These are phyloP conservation scores for Emmonsiellopsis sp. DNA, from an alignment of 2,329 filamentous ascomycete species.

Conservation along the genomic window DNA sequence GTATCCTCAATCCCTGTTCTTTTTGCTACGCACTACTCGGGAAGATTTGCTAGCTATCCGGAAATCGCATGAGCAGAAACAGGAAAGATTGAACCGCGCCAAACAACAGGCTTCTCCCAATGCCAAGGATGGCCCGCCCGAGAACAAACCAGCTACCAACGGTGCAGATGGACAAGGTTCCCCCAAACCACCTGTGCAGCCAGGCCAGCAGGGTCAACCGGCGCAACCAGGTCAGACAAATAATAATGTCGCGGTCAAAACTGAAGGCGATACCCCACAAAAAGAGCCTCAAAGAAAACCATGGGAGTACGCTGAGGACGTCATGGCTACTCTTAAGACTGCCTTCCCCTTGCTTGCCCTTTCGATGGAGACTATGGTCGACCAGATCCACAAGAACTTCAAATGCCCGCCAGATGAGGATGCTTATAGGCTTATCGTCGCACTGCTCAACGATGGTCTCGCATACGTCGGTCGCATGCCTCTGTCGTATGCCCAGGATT, in stretches of 20 bases:
- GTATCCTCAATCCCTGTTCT: slow-evolving; percentile 93
- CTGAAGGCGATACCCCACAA: not conserved
- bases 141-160: slow-evolving; percentile 28
- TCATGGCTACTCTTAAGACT: slow-evolving; percentile 91
- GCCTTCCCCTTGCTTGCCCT: slow-evolving; percentile 90
- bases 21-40: slow-evolving; percentile 82
- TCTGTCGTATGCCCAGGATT: slow-evolving; percentile 75
- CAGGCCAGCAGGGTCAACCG: not conserved
- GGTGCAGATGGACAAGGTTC: slow-evolving; percentile 39
- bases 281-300: slow-evolving; percentile 59
- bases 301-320: slow-evolving; percentile 94
- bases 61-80: slow-evolving; percentile 66
- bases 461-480: slow-evolving; percentile 87
- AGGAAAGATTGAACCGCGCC: slow-evolving; percentile 49
- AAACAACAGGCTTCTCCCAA: slow-evolving; percentile 48
- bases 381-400: slow-evolving; percentile 98
- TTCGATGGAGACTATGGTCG: slow-evolving; percentile 99
- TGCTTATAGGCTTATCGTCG: slow-evolving; percentile 94
- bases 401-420: slow-evolving; percentile 98
- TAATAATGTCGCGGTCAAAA: not conserved
- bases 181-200: slow-evolving; percentile 8
- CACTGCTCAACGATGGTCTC: slow-evolving; percentile 86
- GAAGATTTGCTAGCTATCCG: slow-evolving; percentile 92
- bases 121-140: slow-evolving; percentile 21
- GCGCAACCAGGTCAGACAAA: not conserved